Conservation (phyloP, 345 rosid species). For the Moricandia moricandioides region DNA sequence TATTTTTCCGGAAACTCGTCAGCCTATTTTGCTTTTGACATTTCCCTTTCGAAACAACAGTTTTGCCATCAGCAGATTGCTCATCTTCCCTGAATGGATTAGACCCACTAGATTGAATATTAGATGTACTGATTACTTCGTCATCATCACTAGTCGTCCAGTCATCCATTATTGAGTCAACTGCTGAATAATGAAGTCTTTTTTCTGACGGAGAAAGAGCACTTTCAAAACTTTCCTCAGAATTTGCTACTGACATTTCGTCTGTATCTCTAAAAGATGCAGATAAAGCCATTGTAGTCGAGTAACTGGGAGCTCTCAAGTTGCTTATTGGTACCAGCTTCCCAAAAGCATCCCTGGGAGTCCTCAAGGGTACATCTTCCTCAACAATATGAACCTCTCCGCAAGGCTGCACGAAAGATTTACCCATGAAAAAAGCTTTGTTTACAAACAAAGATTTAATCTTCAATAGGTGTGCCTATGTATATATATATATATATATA, state of each 20-base stretch:
- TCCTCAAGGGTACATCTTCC: conserved; percentile 78
- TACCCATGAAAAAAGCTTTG: conserved; percentile 13
- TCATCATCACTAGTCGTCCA: conserved; percentile 76
- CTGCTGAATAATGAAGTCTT: conserved; percentile 63
- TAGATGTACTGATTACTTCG: conserved; percentile 36
- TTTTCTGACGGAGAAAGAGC: conserved; percentile 69
- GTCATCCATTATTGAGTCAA: conserved; percentile 48
- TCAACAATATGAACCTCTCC: conserved; percentile 87
- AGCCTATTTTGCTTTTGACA: conserved; percentile 37
- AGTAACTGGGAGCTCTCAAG: conserved; percentile 30
- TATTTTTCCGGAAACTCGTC: conserved; percentile 30
- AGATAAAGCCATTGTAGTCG: conserved; percentile 35
- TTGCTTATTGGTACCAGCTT: conserved; percentile 51
- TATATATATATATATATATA: neutral
- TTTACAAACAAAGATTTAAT: neutral
- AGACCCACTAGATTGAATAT: conserved; percentile 38
- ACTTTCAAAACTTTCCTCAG: conserved; percentile 80
- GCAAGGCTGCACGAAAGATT: conserved; percentile 52
- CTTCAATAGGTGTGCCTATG: no score
- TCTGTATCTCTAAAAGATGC: conserved; percentile 42
- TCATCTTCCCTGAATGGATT: conserved; percentile 15
- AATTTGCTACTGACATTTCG: conserved; percentile 52
- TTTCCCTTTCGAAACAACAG: conserved; percentile 34
- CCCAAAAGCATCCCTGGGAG: conserved; percentile 72
- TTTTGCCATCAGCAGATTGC: conserved; percentile 30